phyloP scores from a whole-genome alignment of 2,329 filamentous ascomycete genomes.

The Eutypella sp. region DNA sequence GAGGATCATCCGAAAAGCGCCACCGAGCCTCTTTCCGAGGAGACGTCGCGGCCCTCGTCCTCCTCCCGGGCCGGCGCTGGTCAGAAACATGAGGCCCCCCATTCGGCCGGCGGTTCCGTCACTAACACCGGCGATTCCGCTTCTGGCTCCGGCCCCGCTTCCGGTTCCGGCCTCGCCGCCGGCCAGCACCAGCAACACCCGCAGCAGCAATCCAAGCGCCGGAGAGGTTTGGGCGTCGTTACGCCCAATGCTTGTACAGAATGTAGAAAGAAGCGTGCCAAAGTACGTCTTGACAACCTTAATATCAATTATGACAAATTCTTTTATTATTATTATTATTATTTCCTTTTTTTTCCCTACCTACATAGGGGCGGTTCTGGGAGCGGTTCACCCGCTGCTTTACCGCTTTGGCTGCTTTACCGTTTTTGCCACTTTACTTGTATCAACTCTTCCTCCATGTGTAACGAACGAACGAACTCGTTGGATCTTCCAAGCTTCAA shows the following conservation, averaged over 20 bases:
- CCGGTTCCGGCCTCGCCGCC: conserved; percentile 8
- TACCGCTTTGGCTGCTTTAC: no score
- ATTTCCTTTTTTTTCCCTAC: no score
- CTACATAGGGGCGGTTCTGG: neutral
- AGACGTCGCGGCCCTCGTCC: conserved; percentile 13
- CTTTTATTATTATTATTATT: no score
- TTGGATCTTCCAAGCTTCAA: no score
- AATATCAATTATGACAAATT: neutral
- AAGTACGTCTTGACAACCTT: conserved; percentile 39
- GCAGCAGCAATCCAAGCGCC: conserved; percentile 41
- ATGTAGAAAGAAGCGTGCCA: conserved; percentile 58
- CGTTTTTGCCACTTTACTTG: neutral
- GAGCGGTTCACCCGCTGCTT: no score
- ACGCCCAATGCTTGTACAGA: conserved; percentile 58
- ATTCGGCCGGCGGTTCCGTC: conserved; percentile 8
- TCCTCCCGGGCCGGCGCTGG: conserved; percentile 15
- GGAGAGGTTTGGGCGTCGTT: conserved; percentile 50
- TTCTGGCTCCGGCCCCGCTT: conserved; percentile 2
- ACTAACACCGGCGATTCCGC: conserved; percentile 2
- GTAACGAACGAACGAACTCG: no score
- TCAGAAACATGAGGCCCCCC: conserved; percentile 21
- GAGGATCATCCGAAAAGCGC: conserved; percentile 23
- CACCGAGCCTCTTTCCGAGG: conserved; percentile 12
- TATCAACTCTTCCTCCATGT: no score
- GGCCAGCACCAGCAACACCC: no score